Percentiles rank a stretch among this genome's conserved stretches.
These are phyloP conservation scores for Agrostemma githago DNA, from an alignment of 148 eudicot species.

Conservation along the genomic window DNA sequence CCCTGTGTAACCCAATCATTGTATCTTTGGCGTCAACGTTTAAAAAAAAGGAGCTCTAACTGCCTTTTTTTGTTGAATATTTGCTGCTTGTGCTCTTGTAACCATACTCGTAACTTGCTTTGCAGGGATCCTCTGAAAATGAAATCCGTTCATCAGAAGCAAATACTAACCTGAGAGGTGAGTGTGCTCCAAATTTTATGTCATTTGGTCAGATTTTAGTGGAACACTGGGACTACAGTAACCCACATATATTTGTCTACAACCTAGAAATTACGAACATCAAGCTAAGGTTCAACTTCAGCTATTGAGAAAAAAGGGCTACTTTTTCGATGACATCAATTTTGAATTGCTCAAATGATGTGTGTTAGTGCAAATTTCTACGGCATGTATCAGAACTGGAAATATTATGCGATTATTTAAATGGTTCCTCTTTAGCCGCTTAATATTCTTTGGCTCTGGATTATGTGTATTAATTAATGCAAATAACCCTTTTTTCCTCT, in stretches of 20 bases:
- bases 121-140: slow-evolving; percentile 41
- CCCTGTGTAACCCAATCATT: not conserved
- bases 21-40: no score
- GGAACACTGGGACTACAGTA: not conserved
- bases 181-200: slow-evolving; percentile 14
- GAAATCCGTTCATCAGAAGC: slow-evolving; percentile 30
- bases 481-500: no score
- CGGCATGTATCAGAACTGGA: not conserved
- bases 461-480: not conserved
- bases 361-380: not conserved
- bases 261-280: not conserved
- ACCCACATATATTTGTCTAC: not conserved
- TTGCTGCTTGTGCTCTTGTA: not conserved
- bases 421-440: not conserved
- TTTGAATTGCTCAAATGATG: not conserved
- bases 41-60: not conserved
- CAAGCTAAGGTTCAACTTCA: not conserved
- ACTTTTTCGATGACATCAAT: not conserved
- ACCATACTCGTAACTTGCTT: not conserved
- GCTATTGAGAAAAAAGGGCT: not conserved
- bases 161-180: slow-evolving; percentile 29
- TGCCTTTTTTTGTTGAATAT: not conserved
- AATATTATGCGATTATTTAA: not conserved
- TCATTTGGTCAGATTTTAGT: not conserved
- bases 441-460: not conserved